Base-by-base conservation (phyloP, 768 basidiomycete genomes). In the Boletellus sp. region DNA sequence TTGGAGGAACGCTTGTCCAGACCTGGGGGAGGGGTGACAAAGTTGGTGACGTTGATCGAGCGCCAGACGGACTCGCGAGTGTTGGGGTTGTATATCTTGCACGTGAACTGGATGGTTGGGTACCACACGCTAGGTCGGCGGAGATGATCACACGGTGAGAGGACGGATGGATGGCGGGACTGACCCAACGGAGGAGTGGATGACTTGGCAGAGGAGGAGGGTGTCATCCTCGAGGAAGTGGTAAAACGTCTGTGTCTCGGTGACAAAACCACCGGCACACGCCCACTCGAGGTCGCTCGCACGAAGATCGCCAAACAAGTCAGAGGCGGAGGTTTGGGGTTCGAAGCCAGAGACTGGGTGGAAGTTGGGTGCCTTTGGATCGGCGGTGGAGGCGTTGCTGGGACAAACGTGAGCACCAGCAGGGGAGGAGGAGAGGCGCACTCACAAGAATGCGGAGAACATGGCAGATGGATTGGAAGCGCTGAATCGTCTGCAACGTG, bases 171-270 rank as follows among this genome's bases (percentile, higher is more conserved):
- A 6, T 41, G 36, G 6, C 20, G 33, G 49, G 40, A 75, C 90
- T 66, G 59, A 94, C 94, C 94, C 94, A 46, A 92, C 79, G 24
- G 87, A 76, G 1, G 90, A 92, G 72, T 94, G 87, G 59, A 94
- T 93, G 47, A 94, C 76, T 70, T 94, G 92, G 62, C 79, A 84
- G 81, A 87, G 84, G 53, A 94, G 53, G 45, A 80, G 77, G 15
- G 78, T 79, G 6, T 93, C 94, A 73, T 94, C 90, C 32, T 84
- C 81, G 8, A 88, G 75, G 58, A 87, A 77, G 39, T 84, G 74
- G 69, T 99, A 99, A 72, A 86, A 98, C 0, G 67, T 77, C 65
- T 96, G 92, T 0, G 95, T 96, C 68, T 98, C 96, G 0, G 93
- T 87, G 22, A 81, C 78, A 66, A 98, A 95, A 1, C 94, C 92